A percentile compares a stretch with the other conserved stretches of the same genome.
Evolutionary conservation across 1,284 basidiomycete genomes (phyloP).

Genomic region (Cryptococcus sp.): DNA sequence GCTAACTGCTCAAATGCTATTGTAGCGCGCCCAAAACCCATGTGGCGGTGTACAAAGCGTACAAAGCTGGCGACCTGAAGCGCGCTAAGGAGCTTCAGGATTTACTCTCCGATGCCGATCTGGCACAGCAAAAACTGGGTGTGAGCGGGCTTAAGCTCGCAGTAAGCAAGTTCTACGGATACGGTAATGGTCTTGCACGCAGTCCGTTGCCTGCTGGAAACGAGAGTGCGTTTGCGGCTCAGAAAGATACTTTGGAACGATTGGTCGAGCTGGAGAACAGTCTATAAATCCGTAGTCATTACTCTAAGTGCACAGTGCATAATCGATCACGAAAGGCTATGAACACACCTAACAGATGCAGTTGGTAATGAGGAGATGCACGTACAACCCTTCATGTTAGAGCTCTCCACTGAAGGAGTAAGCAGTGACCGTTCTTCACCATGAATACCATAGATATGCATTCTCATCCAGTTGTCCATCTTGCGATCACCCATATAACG

Average conservation of each 20-base stretch:
- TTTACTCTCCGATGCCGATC: conserved; percentile 26
- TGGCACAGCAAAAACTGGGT: conserved; percentile 20
- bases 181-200: conserved; percentile 18
- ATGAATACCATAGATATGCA: no score
- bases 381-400: no score
- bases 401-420: no score
- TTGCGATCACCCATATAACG: no score
- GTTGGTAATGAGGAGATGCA: no score
- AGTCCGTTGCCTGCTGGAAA: conserved; percentile 17
- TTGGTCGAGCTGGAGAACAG: conserved; percentile 14
- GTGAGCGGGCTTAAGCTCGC: conserved; percentile 22
- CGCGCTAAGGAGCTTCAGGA: conserved; percentile 29
- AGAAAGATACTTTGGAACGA: conserved; percentile 7
- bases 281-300: conserved; percentile 3
- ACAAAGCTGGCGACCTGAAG: conserved; percentile 17
- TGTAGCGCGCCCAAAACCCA: conserved; percentile 18
- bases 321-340: no score
- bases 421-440: no score
- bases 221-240: conserved; percentile 5
- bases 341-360: no score
- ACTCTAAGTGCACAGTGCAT: background rate
- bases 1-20: background rate
- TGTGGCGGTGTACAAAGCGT: conserved; percentile 31
- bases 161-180: conserved; percentile 18
- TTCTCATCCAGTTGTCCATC: no score